Evolutionary conservation across 306 rosid genomes (phyloP).

Genomic region (Coriaria nepalensis): DNA sequence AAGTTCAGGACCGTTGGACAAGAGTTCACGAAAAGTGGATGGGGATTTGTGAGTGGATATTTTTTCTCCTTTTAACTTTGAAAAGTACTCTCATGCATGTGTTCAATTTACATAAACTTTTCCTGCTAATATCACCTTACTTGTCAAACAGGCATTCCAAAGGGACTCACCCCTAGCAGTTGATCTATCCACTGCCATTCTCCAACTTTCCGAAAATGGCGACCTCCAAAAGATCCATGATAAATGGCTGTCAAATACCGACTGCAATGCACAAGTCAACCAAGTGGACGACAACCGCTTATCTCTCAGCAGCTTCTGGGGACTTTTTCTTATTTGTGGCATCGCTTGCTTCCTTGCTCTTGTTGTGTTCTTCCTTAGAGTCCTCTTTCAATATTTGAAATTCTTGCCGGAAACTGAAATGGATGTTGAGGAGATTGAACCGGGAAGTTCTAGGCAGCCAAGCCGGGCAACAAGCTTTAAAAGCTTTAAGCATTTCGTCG

Average conservation of each 20-base stretch:
- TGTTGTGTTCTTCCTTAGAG: conserved; percentile 30
- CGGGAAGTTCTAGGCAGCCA: conserved; percentile 19
- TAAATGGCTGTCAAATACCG: conserved; percentile 46
- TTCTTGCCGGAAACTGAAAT: conserved; percentile 29
- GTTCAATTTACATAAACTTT: too few species aligned
- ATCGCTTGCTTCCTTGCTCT: conserved; percentile 41
- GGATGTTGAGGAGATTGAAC: conserved; percentile 23
- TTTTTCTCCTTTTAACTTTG: too few species aligned
- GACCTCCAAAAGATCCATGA: conserved; percentile 62
- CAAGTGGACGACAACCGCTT: conserved; percentile 29
- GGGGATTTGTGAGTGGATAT: conserved; percentile 67
- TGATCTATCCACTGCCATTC: conserved; percentile 80
- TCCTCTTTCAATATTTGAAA: conserved; percentile 36
- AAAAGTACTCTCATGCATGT: too few species aligned
- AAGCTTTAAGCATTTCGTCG: conserved; percentile 38
- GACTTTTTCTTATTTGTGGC: conserved; percentile 57
- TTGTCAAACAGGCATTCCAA: conserved; percentile 53
- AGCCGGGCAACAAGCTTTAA: conserved; percentile 33
- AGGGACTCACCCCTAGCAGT: conserved; percentile 89
- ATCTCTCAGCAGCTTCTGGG: conserved; percentile 76
- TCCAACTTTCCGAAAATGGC: conserved; percentile 79
- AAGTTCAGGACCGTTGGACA: conserved; percentile 57
- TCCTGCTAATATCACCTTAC: conserved; percentile 3
- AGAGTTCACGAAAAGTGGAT: conserved; percentile 81
- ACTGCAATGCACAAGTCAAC: conserved; percentile 23